Evolutionary conservation across 768 basidiomycete species (phyloP), one percentile per base, ranked within the genome.

Genomic region (Lactarius sp.): DNA sequence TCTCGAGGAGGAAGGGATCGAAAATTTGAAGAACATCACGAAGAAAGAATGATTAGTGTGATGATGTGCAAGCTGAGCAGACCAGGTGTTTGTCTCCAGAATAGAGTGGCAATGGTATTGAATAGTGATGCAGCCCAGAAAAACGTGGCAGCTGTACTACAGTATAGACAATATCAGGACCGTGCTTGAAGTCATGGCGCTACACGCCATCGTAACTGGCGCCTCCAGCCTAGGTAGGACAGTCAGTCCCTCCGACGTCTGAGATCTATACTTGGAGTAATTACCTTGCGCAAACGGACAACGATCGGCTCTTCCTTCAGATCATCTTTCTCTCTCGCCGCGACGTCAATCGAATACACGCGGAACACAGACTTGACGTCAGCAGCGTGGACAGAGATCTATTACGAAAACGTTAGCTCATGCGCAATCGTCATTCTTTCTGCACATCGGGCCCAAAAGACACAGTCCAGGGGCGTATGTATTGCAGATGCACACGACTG

Each of bases 381-480:
- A 67, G 90, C 89, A 31, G 86, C 71, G 71, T 98, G 94, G 4
- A 98, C 94, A 62, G 94, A 96, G 71, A 96, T 90, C 93, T 95
- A 69, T 44, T 71, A 60, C 58, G 62, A 56, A 66, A 64, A 66
- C 8, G 27, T 64, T 59, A 69, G 68, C 67, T 62, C 50, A 53
- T 47, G 64, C 59, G 68, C 56, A n/a, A 16, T 46, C 36, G 4
- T 7, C 34, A 22, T 33, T n/a, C 14, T 12, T 41, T 49, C 56
- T 13, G n/a, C 18, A 36, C 41, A 6, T 6, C 50, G 47, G 47
- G 2, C 20, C 37, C 34, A 50, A 33, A 34, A 59, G 20, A 50
- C 7, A 55, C 6, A 36, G 27, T 46, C n/a, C 36, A 31, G 18
- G 50, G 16, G 16, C 20, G 10, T 33, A 13, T 47, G 37, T 31